Evolutionary conservation across 805 yeast genomes (phyloP).

Genomic region (Saccharomycopsis sp.): DNA sequence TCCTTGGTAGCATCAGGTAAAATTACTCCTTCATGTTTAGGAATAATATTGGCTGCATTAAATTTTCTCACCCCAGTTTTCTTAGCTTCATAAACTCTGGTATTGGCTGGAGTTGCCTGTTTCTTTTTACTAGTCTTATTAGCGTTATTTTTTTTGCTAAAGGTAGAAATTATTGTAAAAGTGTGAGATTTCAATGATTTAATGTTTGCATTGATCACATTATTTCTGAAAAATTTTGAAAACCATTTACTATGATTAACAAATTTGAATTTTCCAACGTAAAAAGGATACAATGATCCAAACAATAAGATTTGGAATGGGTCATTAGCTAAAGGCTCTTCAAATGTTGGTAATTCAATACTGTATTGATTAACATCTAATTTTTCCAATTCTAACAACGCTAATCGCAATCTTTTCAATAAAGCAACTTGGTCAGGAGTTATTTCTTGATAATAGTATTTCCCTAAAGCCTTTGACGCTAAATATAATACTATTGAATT

Average conservation of each 20-base stretch:
- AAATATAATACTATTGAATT: slow-evolving; percentile 51
- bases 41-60: background rate
- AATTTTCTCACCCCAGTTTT: slow-evolving; percentile 16
- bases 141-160: slow-evolving; percentile 14
- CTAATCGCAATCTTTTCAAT: slow-evolving; percentile 11
- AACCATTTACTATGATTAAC: slow-evolving; percentile 18
- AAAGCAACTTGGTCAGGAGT: slow-evolving; percentile 2
- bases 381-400: slow-evolving; percentile 17
- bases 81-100: slow-evolving; percentile 12
- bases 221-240: slow-evolving; percentile 15
- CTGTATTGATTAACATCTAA: slow-evolving; percentile 27
- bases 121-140: background rate
- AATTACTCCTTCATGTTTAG: slow-evolving; percentile 33
- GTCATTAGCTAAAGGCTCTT: slow-evolving; percentile 12
- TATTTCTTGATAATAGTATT: slow-evolving; percentile 5
- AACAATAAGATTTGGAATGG: slow-evolving; percentile 40
- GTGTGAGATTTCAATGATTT: slow-evolving; percentile 15
- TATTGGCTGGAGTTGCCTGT: slow-evolving; percentile 3
- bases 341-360: slow-evolving; percentile 17
- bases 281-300: slow-evolving; percentile 37
- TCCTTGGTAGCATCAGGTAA: slow-evolving; percentile 66
- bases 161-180: slow-evolving; percentile 7
- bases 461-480: slow-evolving; percentile 28
- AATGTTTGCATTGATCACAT: slow-evolving; percentile 8
- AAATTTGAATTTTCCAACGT: slow-evolving; percentile 18